Percentiles rank a stretch among this genome's conserved stretches.
phyloP scores from a whole-genome alignment of 352 stramenopile genomes.

The Globisporangium alternatum region DNA sequence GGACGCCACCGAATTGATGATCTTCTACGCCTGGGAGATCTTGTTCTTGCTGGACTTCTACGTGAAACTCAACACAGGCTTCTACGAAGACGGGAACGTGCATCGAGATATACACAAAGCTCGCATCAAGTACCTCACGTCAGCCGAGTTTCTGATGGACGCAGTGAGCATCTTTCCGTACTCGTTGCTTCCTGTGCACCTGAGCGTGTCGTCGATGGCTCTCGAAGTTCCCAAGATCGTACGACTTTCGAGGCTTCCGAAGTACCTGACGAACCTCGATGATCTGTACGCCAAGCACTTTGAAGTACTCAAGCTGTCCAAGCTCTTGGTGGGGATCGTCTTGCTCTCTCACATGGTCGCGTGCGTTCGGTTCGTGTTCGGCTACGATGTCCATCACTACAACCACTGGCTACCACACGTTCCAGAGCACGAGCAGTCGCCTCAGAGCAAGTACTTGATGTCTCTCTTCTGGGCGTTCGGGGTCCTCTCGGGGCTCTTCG shows the following conservation, averaged over 20 bases:
- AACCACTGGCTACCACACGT: constrained; percentile 52
- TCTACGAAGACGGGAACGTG: constrained; percentile 60
- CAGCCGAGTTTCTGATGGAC: constrained; percentile 44
- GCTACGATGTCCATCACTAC: constrained; percentile 38
- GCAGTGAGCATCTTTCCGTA: constrained; percentile 46
- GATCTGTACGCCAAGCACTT: constrained; percentile 67
- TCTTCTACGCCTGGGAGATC: constrained; percentile 33
- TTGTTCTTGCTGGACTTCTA: constrained; percentile 57
- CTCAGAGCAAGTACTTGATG: constrained; percentile 39
- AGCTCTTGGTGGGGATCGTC: constrained; percentile 46
- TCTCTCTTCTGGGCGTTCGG: constrained; percentile 70
- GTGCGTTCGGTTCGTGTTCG: constrained; percentile 58
- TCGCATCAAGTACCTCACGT: constrained; percentile 45
- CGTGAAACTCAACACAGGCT: constrained; percentile 54
- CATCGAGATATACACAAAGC: constrained; percentile 40
- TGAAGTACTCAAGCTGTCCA: constrained; percentile 39
- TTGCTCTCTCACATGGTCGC: constrained; percentile 57
- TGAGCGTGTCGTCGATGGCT: constrained; percentile 12
- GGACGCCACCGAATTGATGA: constrained; percentile 19
- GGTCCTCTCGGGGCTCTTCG: constrained; percentile 62
- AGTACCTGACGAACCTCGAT: constrained; percentile 52
- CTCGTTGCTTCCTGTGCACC: constrained; percentile 19
- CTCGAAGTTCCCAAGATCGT: constrained; percentile 46
- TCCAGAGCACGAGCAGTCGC: constrained; percentile 23
- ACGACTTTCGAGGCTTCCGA: constrained; percentile 34